These are phyloP conservation scores for Alnus glutinosa DNA, from an alignment of 306 rosid species.

Conservation along the genomic window DNA sequence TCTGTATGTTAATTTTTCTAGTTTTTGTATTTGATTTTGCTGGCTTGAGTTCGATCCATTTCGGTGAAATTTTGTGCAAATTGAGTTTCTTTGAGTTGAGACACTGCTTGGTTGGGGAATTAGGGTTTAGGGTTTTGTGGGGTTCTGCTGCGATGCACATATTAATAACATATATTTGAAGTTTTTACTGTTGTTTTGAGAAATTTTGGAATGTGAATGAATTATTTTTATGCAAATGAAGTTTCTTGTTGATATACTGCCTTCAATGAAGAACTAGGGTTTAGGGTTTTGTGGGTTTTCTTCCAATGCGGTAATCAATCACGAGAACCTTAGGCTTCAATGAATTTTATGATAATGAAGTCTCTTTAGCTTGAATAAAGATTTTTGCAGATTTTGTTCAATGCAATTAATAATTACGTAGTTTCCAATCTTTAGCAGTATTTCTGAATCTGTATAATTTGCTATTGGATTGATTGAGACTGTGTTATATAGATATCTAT, in stretches of 20 bases:
- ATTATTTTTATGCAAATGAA: not conserved
- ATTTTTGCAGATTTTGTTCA: not conserved
- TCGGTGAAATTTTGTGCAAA: not conserved
- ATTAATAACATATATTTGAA: not conserved
- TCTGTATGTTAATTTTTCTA: not conserved
- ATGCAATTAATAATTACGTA: not conserved
- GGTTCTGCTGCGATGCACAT: not conserved
- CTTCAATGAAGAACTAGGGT: not conserved
- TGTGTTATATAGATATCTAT: not conserved
- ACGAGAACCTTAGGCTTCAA: not conserved
- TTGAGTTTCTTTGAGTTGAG: not conserved
- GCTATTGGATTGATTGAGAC: not conserved
- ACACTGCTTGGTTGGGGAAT: not conserved
- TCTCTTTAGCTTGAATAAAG: conserved; percentile 2
- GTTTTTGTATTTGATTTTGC: not conserved
- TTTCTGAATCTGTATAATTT: not conserved
- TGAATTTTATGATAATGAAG: not conserved
- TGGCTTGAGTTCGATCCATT: not conserved
- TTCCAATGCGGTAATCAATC: not conserved
- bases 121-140: conserved; percentile 21
- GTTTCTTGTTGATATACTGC: not conserved
- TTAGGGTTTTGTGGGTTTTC: conserved; percentile 27
- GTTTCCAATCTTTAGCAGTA: not conserved
- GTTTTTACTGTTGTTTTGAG: not conserved
- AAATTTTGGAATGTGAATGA: not conserved